Conservation (phyloP, 495 filamentous ascomycete species). For the Aspergillus affinis region DNA sequence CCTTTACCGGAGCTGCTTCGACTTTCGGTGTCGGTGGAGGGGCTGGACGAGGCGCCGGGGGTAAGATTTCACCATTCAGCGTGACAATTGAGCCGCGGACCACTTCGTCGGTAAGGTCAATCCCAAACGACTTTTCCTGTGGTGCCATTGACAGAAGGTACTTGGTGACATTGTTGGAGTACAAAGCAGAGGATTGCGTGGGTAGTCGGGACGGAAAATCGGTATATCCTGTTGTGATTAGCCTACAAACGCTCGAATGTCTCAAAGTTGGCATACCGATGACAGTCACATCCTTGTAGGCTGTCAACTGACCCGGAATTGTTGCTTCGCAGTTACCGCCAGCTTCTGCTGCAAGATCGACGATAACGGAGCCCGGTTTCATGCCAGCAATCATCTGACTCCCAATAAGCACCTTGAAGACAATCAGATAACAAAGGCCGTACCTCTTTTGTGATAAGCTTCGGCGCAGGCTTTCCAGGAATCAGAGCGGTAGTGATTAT, state of each 20-base stretch:
- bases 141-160: constrained; percentile 75
- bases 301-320: constrained; percentile 62
- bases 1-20: constrained; percentile 47
- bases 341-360: constrained; percentile 78
- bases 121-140: constrained; percentile 67
- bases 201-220: constrained; percentile 77
- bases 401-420: background rate
- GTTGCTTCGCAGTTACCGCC: constrained; percentile 81
- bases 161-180: constrained; percentile 86
- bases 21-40: constrained; percentile 63
- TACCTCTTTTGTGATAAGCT: constrained; percentile 67
- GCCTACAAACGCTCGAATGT: background rate
- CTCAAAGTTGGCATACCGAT: constrained; percentile 56
- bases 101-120: constrained; percentile 77
- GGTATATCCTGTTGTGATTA: constrained; percentile 61
- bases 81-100: constrained; percentile 78
- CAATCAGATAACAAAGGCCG: background rate
- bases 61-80: constrained; percentile 68
- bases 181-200: constrained; percentile 78
- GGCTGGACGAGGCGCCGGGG: constrained; percentile 66
- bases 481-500: constrained; percentile 83
- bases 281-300: constrained; percentile 72
- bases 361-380: constrained; percentile 79
- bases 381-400: constrained; percentile 67
- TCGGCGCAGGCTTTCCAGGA: constrained; percentile 72